Evolutionary conservation across 202 grass and related monocot species (phyloP), one percentile per base, ranked within the genome.

Genomic region (Hordeum pubiflorum): DNA sequence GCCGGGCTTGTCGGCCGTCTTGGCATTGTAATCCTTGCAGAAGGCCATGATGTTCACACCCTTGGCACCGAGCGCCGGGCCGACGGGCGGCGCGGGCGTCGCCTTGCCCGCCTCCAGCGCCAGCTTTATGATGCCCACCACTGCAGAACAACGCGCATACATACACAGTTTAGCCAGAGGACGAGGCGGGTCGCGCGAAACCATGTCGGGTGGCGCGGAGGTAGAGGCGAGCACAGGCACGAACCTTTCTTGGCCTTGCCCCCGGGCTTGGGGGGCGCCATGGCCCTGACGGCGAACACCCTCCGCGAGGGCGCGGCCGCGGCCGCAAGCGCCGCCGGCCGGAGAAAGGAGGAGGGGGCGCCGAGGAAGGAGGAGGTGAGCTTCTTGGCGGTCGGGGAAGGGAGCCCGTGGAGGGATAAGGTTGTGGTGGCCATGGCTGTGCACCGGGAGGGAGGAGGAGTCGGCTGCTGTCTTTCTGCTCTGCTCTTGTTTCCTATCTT

Each of bases 11-110:
- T 98, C 92, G 4, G 95, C 90, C 31, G 95, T 98, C 89, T 83
- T 98, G 72, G 95, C 95, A 85, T 98, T 95, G 72, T 98, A 98
- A 44, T 98, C 95, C 86, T 98, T 98, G 87, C 92, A 98, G 69
- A 98, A 98, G 17, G 84, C 64, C 95, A 98, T 98, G 58, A 98
- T 98, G 58, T 98, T 98, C 41, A 95, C 95, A 29, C 95, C 95
- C 86, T 93, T 94, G 36, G 95, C 90, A 82, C 95, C 95, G 14
- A 98, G 84, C 7, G 95, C 95, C 15, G 95, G 95, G 1, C 95
- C 95, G 11, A 98, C 95, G 4, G 92, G 95, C 27, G 95, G 95
- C 52, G 95, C 95, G 39, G 95, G 95, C 36, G 95, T 98, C 73
- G 95, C 95, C 88, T 98, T 98, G 63, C 92, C 92, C 31, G 95